Conservation (phyloP, 768 basidiomycete genomes). For the Clitopilus hobsonii region DNA sequence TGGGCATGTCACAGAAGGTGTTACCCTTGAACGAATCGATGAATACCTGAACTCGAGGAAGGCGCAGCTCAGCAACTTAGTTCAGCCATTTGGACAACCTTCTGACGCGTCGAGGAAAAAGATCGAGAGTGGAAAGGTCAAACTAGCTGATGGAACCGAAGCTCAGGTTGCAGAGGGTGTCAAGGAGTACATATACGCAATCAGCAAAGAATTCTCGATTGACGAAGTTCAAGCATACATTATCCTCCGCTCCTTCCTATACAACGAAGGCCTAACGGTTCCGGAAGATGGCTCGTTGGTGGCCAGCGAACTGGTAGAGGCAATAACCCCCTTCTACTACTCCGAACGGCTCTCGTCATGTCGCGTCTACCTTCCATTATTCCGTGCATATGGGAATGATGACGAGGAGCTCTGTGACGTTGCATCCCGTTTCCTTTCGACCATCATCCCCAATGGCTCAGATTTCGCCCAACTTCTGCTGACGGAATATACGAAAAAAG, state of each 20-base stretch:
- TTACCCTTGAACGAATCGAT: conserved; percentile 51
- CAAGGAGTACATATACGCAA: conserved; percentile 64
- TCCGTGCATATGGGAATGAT: conserved; percentile 63
- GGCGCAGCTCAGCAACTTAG: conserved; percentile 48
- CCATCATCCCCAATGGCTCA: conserved; percentile 59
- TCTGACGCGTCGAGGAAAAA: conserved; percentile 61
- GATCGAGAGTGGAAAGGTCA: conserved; percentile 64
- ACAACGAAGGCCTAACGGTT: conserved; percentile 63
- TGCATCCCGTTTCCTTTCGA: conserved; percentile 49
- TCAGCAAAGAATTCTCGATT: conserved; percentile 70
- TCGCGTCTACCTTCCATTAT: conserved; percentile 68
- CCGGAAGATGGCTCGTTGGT: conserved; percentile 36
- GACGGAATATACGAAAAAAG: conserved; percentile 54
- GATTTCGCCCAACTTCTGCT: conserved; percentile 62
- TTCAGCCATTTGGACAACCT: conserved; percentile 67
- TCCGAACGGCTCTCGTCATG: conserved; percentile 72
- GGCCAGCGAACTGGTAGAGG: conserved; percentile 55
- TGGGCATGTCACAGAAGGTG: conserved; percentile 50
- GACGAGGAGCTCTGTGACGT: conserved; percentile 49
- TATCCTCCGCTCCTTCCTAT: conserved; percentile 71
- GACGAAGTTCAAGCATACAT: conserved; percentile 79
- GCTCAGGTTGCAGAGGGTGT: conserved; percentile 63
- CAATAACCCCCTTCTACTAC: conserved; percentile 77
- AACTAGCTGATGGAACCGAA: conserved; percentile 59
- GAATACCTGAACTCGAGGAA: conserved; percentile 57